These are phyloP conservation scores for Rhodotorula sp. DNA, from an alignment of 1,284 basidiomycete genomes.

Conservation along the genomic window DNA sequence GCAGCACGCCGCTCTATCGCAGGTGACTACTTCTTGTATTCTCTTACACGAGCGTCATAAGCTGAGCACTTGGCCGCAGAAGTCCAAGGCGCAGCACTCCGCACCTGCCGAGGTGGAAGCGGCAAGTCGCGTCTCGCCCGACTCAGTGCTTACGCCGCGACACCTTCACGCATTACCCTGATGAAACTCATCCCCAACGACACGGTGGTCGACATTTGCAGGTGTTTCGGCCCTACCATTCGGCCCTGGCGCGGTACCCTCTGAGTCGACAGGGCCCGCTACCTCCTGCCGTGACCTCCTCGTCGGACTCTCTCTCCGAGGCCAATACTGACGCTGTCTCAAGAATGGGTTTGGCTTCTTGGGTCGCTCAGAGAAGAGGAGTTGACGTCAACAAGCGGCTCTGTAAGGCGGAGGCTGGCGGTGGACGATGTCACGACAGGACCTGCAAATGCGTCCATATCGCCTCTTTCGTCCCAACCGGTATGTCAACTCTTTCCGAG, in stretches of 20 bases:
- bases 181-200: neutral
- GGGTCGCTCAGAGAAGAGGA: slow-evolving; percentile 19
- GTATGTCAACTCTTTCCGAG: slow-evolving; percentile 4
- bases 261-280: slow-evolving; percentile 6
- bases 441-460: slow-evolving; percentile 25
- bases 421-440: slow-evolving; percentile 25
- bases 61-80: neutral
- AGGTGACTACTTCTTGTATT: no score
- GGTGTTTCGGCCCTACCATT: slow-evolving; percentile 28
- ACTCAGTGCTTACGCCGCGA: neutral
- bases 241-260: slow-evolving; percentile 29
- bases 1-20: no score
- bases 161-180: neutral
- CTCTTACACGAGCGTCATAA: no score
- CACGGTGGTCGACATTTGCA: neutral
- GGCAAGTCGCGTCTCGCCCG: neutral
- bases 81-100: neutral
- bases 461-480: slow-evolving; percentile 11
- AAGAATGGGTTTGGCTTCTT: slow-evolving; percentile 23
- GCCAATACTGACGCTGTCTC: neutral
- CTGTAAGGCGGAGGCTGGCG: slow-evolving; percentile 29
- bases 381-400: slow-evolving; percentile 20
- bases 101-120: neutral
- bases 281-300: neutral
- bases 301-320: neutral